A percentile compares a stretch with the other conserved stretches of the same genome.
Evolutionary conservation across 2,329 filamentous ascomycete genomes (phyloP).

Genomic region (Claviceps cyperi): DNA sequence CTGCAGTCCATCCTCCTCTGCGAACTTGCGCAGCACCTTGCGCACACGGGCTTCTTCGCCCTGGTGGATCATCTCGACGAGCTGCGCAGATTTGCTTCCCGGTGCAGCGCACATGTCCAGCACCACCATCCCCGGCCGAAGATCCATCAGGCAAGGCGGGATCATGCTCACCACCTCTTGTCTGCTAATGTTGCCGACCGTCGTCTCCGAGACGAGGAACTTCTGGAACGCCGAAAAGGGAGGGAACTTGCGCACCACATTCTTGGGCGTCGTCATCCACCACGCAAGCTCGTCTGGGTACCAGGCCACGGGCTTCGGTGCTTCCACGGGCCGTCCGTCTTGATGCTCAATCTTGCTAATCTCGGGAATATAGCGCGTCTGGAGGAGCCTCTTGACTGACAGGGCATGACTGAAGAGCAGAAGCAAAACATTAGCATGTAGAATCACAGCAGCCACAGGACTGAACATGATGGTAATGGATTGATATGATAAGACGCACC

Average conservation of each 20-base stretch:
- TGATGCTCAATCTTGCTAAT: conserved; percentile 71
- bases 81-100: conserved; percentile 89
- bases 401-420: conserved; percentile 57
- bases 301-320: conserved; percentile 73
- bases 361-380: conserved; percentile 78
- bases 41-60: conserved; percentile 81
- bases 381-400: conserved; percentile 75
- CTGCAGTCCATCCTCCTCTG: conserved; percentile 44
- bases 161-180: conserved; percentile 99
- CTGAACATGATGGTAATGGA: not conserved
- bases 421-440: conserved; percentile 9
- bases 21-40: conserved; percentile 51
- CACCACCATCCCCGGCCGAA: conserved; percentile 81
- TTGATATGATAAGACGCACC: conserved; percentile 30
- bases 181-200: conserved; percentile 90
- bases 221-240: conserved; percentile 95
- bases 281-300: conserved; percentile 92
- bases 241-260: conserved; percentile 81
- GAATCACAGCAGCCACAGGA: not conserved
- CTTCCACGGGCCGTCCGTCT: conserved; percentile 68
- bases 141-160: conserved; percentile 81
- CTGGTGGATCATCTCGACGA: conserved; percentile 84
- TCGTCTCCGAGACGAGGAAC: conserved; percentile 93
- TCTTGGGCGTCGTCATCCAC: conserved; percentile 97
- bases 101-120: conserved; percentile 94